Evolutionary conservation across 768 basidiomycete species (phyloP), one percentile per base, ranked within the genome.

Genomic region (Leccinum boreale): DNA sequence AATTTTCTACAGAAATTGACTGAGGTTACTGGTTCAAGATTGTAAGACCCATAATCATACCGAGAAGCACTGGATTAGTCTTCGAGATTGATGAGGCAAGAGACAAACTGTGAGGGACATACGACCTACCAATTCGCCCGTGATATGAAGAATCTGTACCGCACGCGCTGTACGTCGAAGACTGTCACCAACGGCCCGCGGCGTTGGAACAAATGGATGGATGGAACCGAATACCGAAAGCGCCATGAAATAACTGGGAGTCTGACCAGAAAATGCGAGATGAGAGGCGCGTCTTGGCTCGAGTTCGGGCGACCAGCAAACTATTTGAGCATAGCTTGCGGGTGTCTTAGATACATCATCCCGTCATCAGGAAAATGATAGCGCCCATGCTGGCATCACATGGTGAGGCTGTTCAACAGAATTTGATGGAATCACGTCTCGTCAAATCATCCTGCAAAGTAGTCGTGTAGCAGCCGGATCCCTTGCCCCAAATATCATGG

Each of bases 61-160:
- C 65, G 35, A 67, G 58, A 48, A 56, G 56, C 5, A 47, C 51
- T 51, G 62, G 62, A 28, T 57, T 64, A 10, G 53, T 64, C 62
- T 67, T 57, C 4, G 1, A 9, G 5, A n/a, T 31, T 10, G n/a
- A 28, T 64, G 19, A 64, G 58, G 42, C n/a, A 14, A 31, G 5
- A 5, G 3, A 10, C 0, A 2, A 19, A 26, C 8, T 2, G 19
- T 8, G n/a, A 52, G 26, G 7, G 6, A 26, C 10, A n/a, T 23
- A 21, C 5, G 17, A 57, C 65, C 23, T 44, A 65, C 65, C 62
- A 58, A 31, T 54, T 66, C 58, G 2, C 58, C 65, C 12, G 65
- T 66, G 44, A 65, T 52, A 33, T 60, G 61, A 5, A 58, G 2
- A 46, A 65, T 56, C 26, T 57, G 55, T 2, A 58, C 58, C 14